These are phyloP conservation scores for Trifolium pratense DNA, from an alignment of 306 rosid genomes.

Conservation along the genomic window DNA sequence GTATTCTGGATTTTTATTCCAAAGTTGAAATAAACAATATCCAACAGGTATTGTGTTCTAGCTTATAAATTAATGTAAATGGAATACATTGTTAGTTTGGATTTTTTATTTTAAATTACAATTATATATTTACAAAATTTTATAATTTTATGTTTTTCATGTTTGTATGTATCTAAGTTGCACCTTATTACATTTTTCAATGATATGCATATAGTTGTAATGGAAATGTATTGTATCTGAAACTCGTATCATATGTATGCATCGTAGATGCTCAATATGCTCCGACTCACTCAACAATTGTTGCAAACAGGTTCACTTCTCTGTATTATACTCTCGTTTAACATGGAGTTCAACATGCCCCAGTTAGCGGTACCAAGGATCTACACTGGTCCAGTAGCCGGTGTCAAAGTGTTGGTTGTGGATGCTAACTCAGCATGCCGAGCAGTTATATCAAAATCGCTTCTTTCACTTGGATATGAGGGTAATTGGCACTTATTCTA, in stretches of 20 bases:
- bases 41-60: background rate
- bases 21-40: conserved; percentile 7
- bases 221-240: background rate
- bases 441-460: conserved; percentile 44
- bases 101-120: background rate
- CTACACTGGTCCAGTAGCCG: conserved; percentile 7
- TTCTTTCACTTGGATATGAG: conserved; percentile 47
- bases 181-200: conserved; percentile 3
- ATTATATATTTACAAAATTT: background rate
- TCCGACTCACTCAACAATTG: conserved; percentile 6
- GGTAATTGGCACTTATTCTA: conserved; percentile 44
- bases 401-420: conserved; percentile 53
- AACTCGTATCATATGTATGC: background rate
- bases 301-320: conserved; percentile 19
- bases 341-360: conserved; percentile 15
- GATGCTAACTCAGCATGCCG: conserved; percentile 46
- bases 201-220: background rate
- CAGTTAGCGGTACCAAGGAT: background rate
- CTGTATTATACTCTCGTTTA: background rate
- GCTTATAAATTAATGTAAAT: background rate
- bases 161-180: background rate
- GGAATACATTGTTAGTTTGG: background rate
- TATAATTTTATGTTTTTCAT: background rate
- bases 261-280: conserved; percentile 1
- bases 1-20: conserved; percentile 12